Evolutionary conservation across 225 moss, liverwort and hornwort species (phyloP).

Genomic region (Physcomitrium patens): DNA sequence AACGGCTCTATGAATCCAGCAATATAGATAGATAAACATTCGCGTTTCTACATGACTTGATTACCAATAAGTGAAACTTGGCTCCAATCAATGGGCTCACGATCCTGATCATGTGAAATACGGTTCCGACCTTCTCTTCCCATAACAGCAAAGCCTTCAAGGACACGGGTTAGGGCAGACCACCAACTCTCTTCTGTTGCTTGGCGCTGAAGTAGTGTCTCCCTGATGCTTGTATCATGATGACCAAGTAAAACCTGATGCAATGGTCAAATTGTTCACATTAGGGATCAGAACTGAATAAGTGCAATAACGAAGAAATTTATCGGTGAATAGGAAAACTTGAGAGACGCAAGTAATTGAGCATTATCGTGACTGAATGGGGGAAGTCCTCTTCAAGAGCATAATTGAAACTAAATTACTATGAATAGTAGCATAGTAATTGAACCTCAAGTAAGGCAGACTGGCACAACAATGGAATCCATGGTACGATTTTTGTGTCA

Average conservation of each 20-base stretch:
- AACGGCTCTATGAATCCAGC: background rate
- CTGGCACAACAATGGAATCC: background rate
- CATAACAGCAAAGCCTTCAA: slow-evolving; percentile 64
- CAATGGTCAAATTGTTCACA: slow-evolving; percentile 11
- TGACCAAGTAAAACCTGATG: slow-evolving; percentile 58
- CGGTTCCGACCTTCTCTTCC: slow-evolving; percentile 47
- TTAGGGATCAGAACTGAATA: slow-evolving; percentile 15
- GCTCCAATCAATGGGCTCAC: slow-evolving; percentile 61
- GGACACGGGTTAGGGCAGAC: slow-evolving; percentile 50
- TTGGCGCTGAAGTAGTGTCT: slow-evolving; percentile 41
- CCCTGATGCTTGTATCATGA: slow-evolving; percentile 56
- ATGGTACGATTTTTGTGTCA: background rate
- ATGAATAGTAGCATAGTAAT: background rate
- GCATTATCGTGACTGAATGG: background rate
- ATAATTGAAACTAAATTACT: background rate
- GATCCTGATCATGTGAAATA: slow-evolving; percentile 31
- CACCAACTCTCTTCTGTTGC: slow-evolving; percentile 57
- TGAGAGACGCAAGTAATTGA: too few relatives aligned
- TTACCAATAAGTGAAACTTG: slow-evolving; percentile 54
- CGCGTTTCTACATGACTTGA: slow-evolving; percentile 34
- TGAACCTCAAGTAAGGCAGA: slow-evolving; percentile 16
- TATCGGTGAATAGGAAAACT: background rate
- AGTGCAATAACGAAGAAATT: slow-evolving; percentile 4
- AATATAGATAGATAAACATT: background rate
- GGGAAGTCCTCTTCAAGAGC: slow-evolving; percentile 7